These are phyloP conservation scores for Cladophialophora carrionii DNA, from an alignment of 2,329 filamentous ascomycete genomes.

Conservation along the genomic window DNA sequence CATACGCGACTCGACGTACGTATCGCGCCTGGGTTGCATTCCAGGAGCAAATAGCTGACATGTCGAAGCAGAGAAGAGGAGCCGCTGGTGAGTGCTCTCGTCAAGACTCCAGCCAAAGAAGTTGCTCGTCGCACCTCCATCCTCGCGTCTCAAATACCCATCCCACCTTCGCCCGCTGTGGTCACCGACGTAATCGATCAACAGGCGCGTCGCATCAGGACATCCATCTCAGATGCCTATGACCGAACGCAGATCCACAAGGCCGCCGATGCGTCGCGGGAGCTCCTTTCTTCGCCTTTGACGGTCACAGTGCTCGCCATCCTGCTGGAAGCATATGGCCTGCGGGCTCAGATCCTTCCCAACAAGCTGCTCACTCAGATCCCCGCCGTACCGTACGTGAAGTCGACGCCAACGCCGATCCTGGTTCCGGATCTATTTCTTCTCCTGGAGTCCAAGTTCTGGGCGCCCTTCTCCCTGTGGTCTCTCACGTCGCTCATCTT, in stretches of 20 bases:
- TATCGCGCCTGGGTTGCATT: conserved; percentile 35
- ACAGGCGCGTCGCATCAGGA: conserved; percentile 56
- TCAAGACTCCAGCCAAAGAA: conserved; percentile 46
- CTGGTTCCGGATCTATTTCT: conserved; percentile 81
- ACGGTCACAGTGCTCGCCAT: conserved; percentile 71
- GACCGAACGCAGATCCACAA: conserved; percentile 65
- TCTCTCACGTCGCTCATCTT: conserved; percentile 69
- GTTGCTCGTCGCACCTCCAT: conserved; percentile 45
- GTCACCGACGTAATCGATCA: conserved; percentile 77
- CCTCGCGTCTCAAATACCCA: conserved; percentile 62
- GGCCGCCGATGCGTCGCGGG: conserved; percentile 66
- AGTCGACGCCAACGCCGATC: conserved; percentile 63
- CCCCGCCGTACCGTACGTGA: conserved; percentile 62
- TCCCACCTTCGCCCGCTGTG: conserved; percentile 78
- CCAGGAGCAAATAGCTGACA: conserved; percentile 35
- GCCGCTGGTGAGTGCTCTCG: conserved; percentile 27
- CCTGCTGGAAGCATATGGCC: conserved; percentile 69
- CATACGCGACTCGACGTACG: conserved; percentile 41
- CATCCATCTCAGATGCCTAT: conserved; percentile 68
- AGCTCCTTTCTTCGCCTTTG: conserved; percentile 70
- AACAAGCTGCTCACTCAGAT: conserved; percentile 71
- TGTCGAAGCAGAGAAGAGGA: conserved; percentile 31
- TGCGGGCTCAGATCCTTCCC: conserved; percentile 72
- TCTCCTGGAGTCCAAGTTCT: conserved; percentile 72
- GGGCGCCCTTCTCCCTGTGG: conserved; percentile 81